Percentiles rank a stretch among this genome's conserved stretches.
Conservation (phyloP, 208 protist species). For the Leishmania major region DNA sequence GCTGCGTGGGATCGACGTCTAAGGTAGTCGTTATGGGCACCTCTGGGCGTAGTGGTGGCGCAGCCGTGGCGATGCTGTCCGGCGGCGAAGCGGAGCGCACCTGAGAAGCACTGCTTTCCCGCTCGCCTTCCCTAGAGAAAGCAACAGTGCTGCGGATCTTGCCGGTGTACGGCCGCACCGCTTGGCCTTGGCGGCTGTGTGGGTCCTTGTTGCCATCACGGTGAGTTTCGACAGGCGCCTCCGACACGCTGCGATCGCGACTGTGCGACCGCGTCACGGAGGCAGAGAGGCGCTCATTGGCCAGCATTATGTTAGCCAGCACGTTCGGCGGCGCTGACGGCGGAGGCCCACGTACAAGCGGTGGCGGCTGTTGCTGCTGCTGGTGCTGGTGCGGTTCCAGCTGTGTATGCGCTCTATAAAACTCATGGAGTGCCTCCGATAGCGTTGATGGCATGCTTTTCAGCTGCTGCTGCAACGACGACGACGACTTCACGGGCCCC, state of each 20-base stretch:
- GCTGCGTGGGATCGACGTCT: not conserved
- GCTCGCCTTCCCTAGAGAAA: not conserved
- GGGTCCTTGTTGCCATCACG: not conserved
- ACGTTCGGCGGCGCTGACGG: not conserved
- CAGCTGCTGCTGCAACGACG: not conserved
- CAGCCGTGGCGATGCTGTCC: not conserved
- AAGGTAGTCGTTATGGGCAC: not conserved
- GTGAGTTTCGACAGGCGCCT: not conserved
- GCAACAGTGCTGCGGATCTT: not conserved
- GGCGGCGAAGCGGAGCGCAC: not conserved
- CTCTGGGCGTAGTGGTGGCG: not conserved
- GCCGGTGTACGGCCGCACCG: not conserved
- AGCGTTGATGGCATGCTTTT: conserved; percentile 2
- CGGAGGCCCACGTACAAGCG: not conserved
- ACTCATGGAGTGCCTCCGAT: not conserved
- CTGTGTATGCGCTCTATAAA: not conserved
- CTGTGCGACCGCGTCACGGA: not conserved
- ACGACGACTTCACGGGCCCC: not conserved
- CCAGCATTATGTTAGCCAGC: conserved; percentile 1
- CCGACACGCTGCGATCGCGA: not conserved
- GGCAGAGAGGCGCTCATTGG: conserved; percentile 1
- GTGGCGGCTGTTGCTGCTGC: not conserved
- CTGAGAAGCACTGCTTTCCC: not conserved
- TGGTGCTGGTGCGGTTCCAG: not conserved
- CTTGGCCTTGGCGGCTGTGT: not conserved